Evolutionary conservation across 208 protist genomes (phyloP), one percentile per base, ranked within the genome.

Genomic region (Naegleria fowleri): DNA sequence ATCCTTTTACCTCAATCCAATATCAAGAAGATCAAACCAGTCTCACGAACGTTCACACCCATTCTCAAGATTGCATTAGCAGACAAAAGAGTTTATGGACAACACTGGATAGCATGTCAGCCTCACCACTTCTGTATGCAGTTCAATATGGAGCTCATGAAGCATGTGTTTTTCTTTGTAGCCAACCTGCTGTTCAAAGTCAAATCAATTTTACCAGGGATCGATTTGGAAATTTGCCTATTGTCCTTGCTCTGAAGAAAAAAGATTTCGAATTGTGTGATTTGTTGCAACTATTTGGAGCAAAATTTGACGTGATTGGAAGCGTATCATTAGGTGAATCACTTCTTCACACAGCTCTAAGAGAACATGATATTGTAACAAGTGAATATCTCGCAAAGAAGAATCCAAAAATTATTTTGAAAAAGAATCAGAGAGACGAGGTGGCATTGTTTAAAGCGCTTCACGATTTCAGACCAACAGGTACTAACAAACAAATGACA

Each of bases 401-500:
- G 29, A 36, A 29, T 2, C 67, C 67, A 79, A 79, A 79, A 79
- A 36, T 79, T 36, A 79, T 79, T 36, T 13, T 79, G 16, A 79
- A 79, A 33, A 79, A 79, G n/a, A 79, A 79, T 79, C 67, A 79
- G n/a, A 79, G 67, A 79, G 29, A 79, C 36, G 67, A 79, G 36
- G 36, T 36, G 0, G 6, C 29, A 36, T 79, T 79, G n/a, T 79
- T 79, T 79, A 36, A 3, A 79, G 19, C 6, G 0, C 29, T 79
- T 36, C 19, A 0, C 6, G 67, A 79, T 79, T 36, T 36, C n/a
- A 79, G 67, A 79, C 16, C 29, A 36, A 67, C 55, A 4, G 22
- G 55, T 67, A 29, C 19, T 15, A 67, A 67, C 22, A 67, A 67
- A 29, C 55, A 29, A 67, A 67, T 67, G 11, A 67, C 55, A 2